A percentile compares a stretch with the other conserved stretches of the same genome.
Conservation (phyloP, 2,329 filamentous ascomycete genomes). For the Lecanosticta acicola region DNA sequence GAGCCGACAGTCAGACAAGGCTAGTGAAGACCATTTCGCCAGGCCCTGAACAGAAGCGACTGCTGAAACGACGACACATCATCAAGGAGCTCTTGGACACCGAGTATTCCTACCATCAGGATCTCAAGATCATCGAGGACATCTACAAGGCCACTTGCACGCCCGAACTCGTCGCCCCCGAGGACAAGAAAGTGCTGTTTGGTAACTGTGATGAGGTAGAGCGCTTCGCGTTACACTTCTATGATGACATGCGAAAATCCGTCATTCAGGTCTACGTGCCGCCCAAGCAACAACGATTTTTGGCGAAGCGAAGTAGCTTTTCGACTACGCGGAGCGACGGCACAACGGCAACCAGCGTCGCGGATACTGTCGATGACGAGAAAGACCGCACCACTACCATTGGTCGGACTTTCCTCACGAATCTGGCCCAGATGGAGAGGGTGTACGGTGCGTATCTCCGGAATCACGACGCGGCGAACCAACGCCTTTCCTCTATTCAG, state of each 20-base stretch:
- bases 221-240: conserved; percentile 73
- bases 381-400: conserved; percentile 55
- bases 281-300: conserved; percentile 49
- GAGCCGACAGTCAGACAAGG: conserved; percentile 18
- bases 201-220: conserved; percentile 90
- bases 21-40: conserved; percentile 23
- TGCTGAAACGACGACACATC: conserved; percentile 74
- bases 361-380: conserved; percentile 42
- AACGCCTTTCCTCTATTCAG: conserved; percentile 52
- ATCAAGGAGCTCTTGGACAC: conserved; percentile 92
- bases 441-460: conserved; percentile 61
- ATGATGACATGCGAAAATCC: conserved; percentile 73
- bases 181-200: conserved; percentile 86
- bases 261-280: conserved; percentile 74
- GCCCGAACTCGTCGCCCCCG: conserved; percentile 69
- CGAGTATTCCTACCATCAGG: conserved; percentile 81
- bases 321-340: conserved; percentile 39
- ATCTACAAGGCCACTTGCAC: conserved; percentile 83
- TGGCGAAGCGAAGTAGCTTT: conserved; percentile 47
- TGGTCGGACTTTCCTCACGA: conserved; percentile 53
- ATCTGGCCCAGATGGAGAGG: conserved; percentile 56
- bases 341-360: conserved; percentile 26
- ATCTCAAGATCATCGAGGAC: conserved; percentile 96
- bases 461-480: conserved; percentile 60
- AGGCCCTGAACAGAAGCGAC: conserved; percentile 54